Base-by-base conservation (phyloP, 2,329 filamentous ascomycete genomes). In the Xylariaceae sp. region DNA sequence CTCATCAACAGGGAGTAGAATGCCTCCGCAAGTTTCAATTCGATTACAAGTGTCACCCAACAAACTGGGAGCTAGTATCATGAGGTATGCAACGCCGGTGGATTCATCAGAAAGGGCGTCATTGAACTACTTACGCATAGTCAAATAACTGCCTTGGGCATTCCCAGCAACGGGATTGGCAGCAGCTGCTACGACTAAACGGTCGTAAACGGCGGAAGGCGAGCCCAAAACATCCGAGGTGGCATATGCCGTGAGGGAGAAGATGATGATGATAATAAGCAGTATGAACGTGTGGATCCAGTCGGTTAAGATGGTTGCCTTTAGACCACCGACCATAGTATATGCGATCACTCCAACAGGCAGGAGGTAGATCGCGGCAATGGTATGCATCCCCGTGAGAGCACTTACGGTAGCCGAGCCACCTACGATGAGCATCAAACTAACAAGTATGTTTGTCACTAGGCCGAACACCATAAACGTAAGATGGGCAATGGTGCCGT, bases 251-350 rank as follows among this genome's bases (percentile, higher is more conserved):
- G 87, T 91, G 61, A 96, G 87, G 0, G 91, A 82, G 62, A 96
- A 96, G 43, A 92, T 79, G 67, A 96, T 86, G 62, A 96, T 91
- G 57, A 96, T 91, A 62, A 95, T 81, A 18, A 96, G 75, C 60
- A 94, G 82, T 51, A 90, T 85, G n/a, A 94, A 86, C 0, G 91
- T 94, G 68, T 97, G 92, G 44, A 92, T 82, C 72, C 90, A 94
- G 63, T 93, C 90, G 0, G 91, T 96, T 60, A 94, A 75, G 64
- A 95, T 91, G 0, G 91, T 94, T 0, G 90, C 89, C 72, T 96
- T 96, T 71, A 66, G 50, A 35, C 65, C 65, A 13, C 65, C 65
- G 18, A 67, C 64, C 35, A 66, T 81, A 2, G 91, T 96, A 70
- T 96, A 96, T 0, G 90, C 75, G 2, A 92, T 83, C 23, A 96